Evolutionary conservation across 2,329 filamentous ascomycete species (phyloP), one percentile per base, ranked within the genome.

Genomic region (Aspergillus phoenicis): DNA sequence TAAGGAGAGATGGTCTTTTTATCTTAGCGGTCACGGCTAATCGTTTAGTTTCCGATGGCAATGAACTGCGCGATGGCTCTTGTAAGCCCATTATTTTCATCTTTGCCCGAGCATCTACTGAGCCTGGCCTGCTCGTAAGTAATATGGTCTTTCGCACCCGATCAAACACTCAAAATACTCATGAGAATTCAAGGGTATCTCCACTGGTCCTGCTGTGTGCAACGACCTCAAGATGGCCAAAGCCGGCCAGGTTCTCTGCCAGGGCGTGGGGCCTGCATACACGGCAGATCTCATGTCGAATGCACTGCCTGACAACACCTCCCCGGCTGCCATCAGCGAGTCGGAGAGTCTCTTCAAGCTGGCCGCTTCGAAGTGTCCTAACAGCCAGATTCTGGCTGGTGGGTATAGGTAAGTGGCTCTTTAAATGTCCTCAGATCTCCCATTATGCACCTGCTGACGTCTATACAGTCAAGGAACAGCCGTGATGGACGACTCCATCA

Each of bases 91-190:
- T 81, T 22, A 77, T 81, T 26, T 79, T 83, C 53, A 79, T 83
- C 51, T 83, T 80, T 63, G 80, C 81, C 8, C 77, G 81, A 49
- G 82, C 80, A 24, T 82, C 81, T 11, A 79, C 77, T 13, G 82
- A 84, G 64, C 65, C 71, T 6, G 82, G 82, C n/a, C 82, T 83
- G 68, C 77, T 83, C 68, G 80, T 81, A 71, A 48, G 57, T 39
- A 8, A 47, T 8, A 13, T 1, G 5, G 1, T 7, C 10, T 2
- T 15, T 8, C 7, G 2, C 5, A 24, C 20, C 36, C 17, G 17
- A 58, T 17, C 8, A 30, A 30, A 13, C 33, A 36, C 11, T 24
- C 8, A 10, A 26, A 48, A 3, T 10, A 28, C 36, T 58, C 3
- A 45, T 22, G 22, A 28, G 22, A 15, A 10, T 20, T 17, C 36